Evolutionary conservation across 306 rosid genomes (phyloP).

Genomic region (Corylus heterophylla): DNA sequence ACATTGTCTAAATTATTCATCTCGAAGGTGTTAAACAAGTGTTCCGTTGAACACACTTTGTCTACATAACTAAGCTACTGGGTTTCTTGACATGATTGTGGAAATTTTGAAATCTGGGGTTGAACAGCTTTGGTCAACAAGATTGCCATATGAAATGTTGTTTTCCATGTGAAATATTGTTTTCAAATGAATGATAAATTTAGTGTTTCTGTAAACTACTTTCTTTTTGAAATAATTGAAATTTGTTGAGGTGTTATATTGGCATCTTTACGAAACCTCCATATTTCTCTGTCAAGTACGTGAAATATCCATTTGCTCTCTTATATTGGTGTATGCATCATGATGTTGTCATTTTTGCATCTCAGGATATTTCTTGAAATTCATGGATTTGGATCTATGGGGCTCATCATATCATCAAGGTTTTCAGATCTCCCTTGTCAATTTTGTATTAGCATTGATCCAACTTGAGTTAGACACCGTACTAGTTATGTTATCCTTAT

Average conservation of each 20-base stretch:
- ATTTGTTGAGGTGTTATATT: neutral
- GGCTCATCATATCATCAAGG: constrained; percentile 54
- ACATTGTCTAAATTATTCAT: neutral
- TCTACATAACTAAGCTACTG: neutral
- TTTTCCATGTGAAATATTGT: neutral
- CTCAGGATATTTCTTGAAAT: constrained; percentile 43
- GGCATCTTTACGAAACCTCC: neutral
- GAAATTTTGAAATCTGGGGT: neutral
- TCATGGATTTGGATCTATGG: constrained; percentile 81
- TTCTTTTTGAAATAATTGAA: neutral
- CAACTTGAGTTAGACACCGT: constrained; percentile 6
- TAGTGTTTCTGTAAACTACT: neutral
- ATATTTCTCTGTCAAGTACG: neutral
- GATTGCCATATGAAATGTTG: neutral
- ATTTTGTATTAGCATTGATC: constrained; percentile 8
- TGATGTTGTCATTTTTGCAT: constrained; percentile 3
- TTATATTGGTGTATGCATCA: neutral
- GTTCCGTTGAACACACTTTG: neutral
- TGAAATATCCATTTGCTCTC: constrained; percentile 4
- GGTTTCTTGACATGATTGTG: neutral
- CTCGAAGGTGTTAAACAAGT: neutral
- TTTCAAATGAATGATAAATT: neutral
- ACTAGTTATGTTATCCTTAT: constrained; percentile 11
- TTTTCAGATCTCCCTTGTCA: constrained; percentile 31
- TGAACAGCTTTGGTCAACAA: neutral